Base-by-base conservation (phyloP, 345 rosid species). In the Rhodamnia rubescens region DNA sequence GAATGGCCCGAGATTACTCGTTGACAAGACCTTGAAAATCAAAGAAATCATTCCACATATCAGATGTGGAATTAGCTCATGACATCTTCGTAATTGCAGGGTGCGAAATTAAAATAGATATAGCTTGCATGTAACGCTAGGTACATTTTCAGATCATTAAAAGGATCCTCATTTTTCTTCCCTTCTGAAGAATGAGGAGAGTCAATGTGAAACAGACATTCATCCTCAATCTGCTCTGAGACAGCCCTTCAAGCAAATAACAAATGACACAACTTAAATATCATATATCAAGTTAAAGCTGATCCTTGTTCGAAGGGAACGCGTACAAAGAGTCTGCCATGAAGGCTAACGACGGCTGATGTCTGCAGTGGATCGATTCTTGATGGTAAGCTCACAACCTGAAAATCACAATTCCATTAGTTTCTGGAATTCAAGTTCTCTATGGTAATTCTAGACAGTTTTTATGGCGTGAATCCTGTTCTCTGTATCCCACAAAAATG, bases 301-400 rank as follows among this genome's bases (percentile, higher is more conserved):
- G 89, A 86, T 86, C 90, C 92, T 86, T 91, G 87, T 91, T 94
- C 95, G 29, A 91, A 91, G 5, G 95, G 95, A 69, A 89, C 95
- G 8, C 93, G 93, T 4, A 96, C 90, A 87, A 90, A 92, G 85
- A 94, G 92, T 74, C 95, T 90, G 21, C 99, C 99, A 55, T 96
- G 96, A 88, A 93, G 90, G 90, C 94, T 95, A 83, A 95, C 94
- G 64, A 92, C 94, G 2, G 99, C 95, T 20, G 95, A 88, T 59
- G 95, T 93, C 42, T 88, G 91, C 59, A 88, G 92, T n/a, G 98
- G 98, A 89, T 96, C 94, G 14, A 96, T 95, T 90, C 95, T 95
- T 61, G 91, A 86, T 14, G 99, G 93, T 85, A 96, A 90, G 89
- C 75, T 87, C 85, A 96, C 93, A 27, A 96, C 92, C 98, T 96